Percentiles rank a stretch among this genome's conserved stretches.
These are phyloP conservation scores for Beauveria sp. DNA, from an alignment of 2,329 filamentous ascomycete species.

Conservation along the genomic window DNA sequence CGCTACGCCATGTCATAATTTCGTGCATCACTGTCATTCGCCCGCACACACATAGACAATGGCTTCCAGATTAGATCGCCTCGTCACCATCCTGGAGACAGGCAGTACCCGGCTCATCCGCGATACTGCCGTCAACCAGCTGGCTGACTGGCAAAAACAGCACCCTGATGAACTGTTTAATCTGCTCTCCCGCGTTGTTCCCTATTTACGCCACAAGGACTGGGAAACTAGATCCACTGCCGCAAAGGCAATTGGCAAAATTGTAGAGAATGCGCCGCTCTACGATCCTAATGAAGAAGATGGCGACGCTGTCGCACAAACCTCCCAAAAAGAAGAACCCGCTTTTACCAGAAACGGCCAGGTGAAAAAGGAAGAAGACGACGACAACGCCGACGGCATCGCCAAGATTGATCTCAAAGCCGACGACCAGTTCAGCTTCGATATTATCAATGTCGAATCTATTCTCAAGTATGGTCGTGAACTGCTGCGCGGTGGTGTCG, in stretches of 20 bases:
- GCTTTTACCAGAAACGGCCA: constrained; percentile 29
- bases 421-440: constrained; percentile 62
- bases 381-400: constrained; percentile 26
- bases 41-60: constrained; percentile 3
- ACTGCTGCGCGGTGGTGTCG: constrained; percentile 76
- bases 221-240: constrained; percentile 95
- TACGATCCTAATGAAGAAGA: constrained; percentile 83
- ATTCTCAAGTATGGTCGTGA: constrained; percentile 80
- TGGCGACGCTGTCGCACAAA: constrained; percentile 51
- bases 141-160: constrained; percentile 96
- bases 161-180: constrained; percentile 98
- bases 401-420: constrained; percentile 27
- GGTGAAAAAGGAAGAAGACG: constrained; percentile 53
- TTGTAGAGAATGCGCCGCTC: constrained; percentile 76
- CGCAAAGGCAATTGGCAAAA: constrained; percentile 88
- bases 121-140: constrained; percentile 92
- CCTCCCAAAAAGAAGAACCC: constrained; percentile 34
- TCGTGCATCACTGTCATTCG: neutral
- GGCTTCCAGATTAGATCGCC: constrained; percentile 12
- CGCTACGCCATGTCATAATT: constrained; percentile 6
- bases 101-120: constrained; percentile 93
- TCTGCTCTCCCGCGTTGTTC: constrained; percentile 85
- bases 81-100: constrained; percentile 78
- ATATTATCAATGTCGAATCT: constrained; percentile 66
- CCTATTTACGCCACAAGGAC: constrained; percentile 87